Percentiles rank a stretch among this genome's conserved stretches.
These are phyloP conservation scores for Barbatosphaeria neglecta DNA, from an alignment of 495 filamentous ascomycete genomes.

Conservation along the genomic window DNA sequence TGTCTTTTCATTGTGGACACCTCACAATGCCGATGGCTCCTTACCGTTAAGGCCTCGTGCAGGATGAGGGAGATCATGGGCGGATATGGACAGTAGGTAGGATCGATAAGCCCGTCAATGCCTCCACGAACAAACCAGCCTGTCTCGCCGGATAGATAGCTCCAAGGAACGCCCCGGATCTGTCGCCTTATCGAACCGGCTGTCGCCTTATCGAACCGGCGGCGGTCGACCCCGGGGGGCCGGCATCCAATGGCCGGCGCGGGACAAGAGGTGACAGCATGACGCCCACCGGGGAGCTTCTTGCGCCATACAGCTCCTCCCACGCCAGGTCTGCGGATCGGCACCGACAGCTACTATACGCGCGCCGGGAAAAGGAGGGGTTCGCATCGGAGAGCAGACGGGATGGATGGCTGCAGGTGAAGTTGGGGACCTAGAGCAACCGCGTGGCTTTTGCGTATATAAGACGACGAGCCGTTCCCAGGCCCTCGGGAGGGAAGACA, in stretches of 20 bases:
- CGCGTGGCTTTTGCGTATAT: too few species aligned
- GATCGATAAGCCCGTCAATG: too few species aligned
- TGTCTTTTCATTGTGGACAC: too few species aligned
- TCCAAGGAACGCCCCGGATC: too few species aligned
- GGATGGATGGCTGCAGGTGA: neutral
- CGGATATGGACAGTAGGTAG: too few species aligned
- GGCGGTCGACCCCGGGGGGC: neutral
- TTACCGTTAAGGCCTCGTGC: too few species aligned
- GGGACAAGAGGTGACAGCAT: neutral
- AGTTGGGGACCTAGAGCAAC: too few species aligned
- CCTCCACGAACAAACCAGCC: too few species aligned
- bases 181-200: neutral
- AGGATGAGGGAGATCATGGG: too few species aligned
- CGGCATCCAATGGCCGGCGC: neutral
- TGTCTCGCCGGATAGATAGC: too few species aligned
- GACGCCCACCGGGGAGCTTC: neutral
- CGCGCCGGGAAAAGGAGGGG: neutral
- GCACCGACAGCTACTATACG: neutral
- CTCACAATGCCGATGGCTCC: too few species aligned
- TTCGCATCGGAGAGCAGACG: too few species aligned
- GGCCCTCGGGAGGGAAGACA: neutral
- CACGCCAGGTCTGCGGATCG: neutral
- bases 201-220: neutral
- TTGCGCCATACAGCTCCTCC: neutral
- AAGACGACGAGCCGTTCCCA: neutral